Conservation (phyloP, 805 yeast genomes). For the Teunomyces lycoperdinae region DNA sequence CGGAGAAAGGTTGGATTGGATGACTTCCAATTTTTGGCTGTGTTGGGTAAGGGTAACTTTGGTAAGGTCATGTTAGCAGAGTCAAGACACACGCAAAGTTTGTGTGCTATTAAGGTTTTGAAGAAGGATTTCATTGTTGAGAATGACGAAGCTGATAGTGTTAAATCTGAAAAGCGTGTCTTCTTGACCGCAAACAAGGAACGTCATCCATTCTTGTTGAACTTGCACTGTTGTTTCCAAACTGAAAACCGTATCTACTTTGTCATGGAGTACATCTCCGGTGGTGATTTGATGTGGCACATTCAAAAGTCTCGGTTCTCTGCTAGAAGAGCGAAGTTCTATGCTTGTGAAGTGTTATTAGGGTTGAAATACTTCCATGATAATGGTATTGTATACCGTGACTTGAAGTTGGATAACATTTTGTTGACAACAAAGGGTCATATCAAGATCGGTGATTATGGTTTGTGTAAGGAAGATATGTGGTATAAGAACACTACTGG, state of each 20-base stretch:
- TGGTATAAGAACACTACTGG: conserved; percentile 81
- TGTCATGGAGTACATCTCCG: conserved; percentile 97
- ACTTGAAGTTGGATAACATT: conserved; percentile 91
- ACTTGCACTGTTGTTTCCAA: conserved; percentile 92
- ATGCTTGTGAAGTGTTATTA: conserved; percentile 92
- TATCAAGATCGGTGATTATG: conserved; percentile 95
- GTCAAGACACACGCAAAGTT: conserved; percentile 71
- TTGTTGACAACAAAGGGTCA: conserved; percentile 88
- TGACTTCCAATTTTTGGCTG: conserved; percentile 92
- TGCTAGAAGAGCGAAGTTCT: conserved; percentile 89
- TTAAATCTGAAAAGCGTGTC: conserved; percentile 91
- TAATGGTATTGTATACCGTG: conserved; percentile 94
- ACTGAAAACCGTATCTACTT: conserved; percentile 96
- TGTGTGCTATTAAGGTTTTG: conserved; percentile 95
- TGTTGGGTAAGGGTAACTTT: conserved; percentile 96
- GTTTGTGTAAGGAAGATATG: conserved; percentile 93
- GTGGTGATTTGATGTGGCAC: conserved; percentile 99
- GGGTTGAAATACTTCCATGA: conserved; percentile 94
- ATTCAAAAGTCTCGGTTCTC: conserved; percentile 90
- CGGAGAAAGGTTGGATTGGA: conserved; percentile 86
- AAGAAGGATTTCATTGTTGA: conserved; percentile 95
- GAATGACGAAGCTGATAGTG: conserved; percentile 94
- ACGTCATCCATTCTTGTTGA: conserved; percentile 88
- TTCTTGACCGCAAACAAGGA: conserved; percentile 81
- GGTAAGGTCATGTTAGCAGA: conserved; percentile 98